Percentiles rank a stretch among this genome's conserved stretches.
Evolutionary conservation across 2,329 filamentous ascomycete genomes (phyloP).

Genomic region (Aureobasidium vineae): DNA sequence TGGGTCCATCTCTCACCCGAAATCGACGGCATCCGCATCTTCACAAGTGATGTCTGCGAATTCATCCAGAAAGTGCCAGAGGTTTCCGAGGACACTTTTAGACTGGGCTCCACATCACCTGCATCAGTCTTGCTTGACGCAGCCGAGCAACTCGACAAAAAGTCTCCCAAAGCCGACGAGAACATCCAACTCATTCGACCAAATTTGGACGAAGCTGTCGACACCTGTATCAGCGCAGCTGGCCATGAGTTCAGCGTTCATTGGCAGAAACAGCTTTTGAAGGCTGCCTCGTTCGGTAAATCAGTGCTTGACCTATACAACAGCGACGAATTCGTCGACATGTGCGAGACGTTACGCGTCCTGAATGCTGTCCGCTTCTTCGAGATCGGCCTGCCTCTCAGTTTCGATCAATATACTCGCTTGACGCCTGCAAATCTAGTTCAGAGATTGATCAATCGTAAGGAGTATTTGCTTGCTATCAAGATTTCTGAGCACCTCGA

Average conservation of each 20-base stretch:
- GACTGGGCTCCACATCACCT: slow-evolving; percentile 80
- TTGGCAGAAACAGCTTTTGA: slow-evolving; percentile 95
- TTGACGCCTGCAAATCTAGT: slow-evolving; percentile 89
- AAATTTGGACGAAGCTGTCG: slow-evolving; percentile 86
- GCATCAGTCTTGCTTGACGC: slow-evolving; percentile 93
- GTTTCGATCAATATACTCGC: slow-evolving; percentile 89
- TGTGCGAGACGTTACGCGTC: slow-evolving; percentile 90
- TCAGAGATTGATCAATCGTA: slow-evolving; percentile 77
- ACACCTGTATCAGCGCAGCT: slow-evolving; percentile 88
- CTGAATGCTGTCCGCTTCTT: slow-evolving; percentile 91
- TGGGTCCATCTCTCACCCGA: slow-evolving; percentile 87
- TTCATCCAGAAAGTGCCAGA: slow-evolving; percentile 90
- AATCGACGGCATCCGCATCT: slow-evolving; percentile 80
- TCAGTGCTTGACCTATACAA: slow-evolving; percentile 97
- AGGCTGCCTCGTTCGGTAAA: slow-evolving; percentile 95
- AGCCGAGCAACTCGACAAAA: slow-evolving; percentile 82
- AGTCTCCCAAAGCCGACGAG: slow-evolving; percentile 95
- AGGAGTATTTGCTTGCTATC: slow-evolving; percentile 87
- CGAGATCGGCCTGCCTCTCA: slow-evolving; percentile 83
- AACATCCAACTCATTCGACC: slow-evolving; percentile 92
- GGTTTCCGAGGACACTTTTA: slow-evolving; percentile 73
- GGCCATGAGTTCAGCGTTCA: slow-evolving; percentile 86
- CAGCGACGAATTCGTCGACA: slow-evolving; percentile 97
- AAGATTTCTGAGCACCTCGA: slow-evolving; percentile 84
- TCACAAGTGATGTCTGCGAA: slow-evolving; percentile 94